Evolutionary conservation across 345 rosid species (phyloP), one percentile per base, ranked within the genome.

Genomic region (Nephelium lappaceum): DNA sequence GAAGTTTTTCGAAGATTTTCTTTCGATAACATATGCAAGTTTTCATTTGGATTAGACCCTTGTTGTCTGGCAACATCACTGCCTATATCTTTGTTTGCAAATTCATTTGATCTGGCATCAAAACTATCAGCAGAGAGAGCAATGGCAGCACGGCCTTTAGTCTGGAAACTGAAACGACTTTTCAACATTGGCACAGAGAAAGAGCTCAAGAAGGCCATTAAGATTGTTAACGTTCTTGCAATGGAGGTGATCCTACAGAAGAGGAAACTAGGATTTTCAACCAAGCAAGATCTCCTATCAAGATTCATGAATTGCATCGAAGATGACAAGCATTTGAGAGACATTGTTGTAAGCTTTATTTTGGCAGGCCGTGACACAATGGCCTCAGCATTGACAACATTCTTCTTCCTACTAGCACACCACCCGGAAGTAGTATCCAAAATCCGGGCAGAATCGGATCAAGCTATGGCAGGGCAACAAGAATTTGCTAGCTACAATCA

Each of bases 11-110:
- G 81, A 36, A 77, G 93, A 21, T 89, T 91, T 71, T 86, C 96
- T 12, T 91, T 93, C 61, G 95, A 93, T 60, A 88, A 75, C 43
- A 89, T 91, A 14, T 91, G 93, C 78, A 91, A 83, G 36, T 85
- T 91, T n/a, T 90, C 96, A 0, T 82, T 93, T 72, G 94, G 93
- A 24, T 85, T 85, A 11, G 94, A 93, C 82, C 94, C 98, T 0
- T 87, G 87, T 24, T 89, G 87, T 53, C 87, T 91, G 2, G 84
- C 83, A n/a, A 71, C 83, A 18, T 84, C 88, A 21, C 64, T 86
- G 6, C 91, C 91, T 23, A 74, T 84, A 10, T 83, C 88, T 21
- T 42, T 53, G 5, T 85, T 90, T 64, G 89, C 88, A 0, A 63
- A 77, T 16, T 86, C 94, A 47, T 91, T 91, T 69, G 95, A 89